phyloP scores from a whole-genome alignment of 2,329 filamentous ascomycete species.

The Elsinoe australis region DNA sequence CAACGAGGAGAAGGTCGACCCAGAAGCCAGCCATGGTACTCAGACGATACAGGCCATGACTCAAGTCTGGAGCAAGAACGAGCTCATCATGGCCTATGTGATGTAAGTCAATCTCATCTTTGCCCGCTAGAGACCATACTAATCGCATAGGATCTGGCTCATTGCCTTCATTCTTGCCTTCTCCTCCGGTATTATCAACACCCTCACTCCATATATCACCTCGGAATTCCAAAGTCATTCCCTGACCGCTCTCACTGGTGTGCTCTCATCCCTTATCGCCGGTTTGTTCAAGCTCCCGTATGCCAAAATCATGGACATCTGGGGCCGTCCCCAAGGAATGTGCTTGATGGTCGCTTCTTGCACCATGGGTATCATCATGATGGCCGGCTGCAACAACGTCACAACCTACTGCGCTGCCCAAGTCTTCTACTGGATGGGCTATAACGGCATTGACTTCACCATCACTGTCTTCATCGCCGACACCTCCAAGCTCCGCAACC shows the following conservation, averaged over 20 bases:
- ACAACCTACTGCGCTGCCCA: conserved; percentile 28
- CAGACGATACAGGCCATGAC: conserved; percentile 36
- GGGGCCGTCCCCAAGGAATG: conserved; percentile 36
- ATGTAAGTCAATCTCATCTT: conserved; percentile 30
- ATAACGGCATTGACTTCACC: conserved; percentile 27
- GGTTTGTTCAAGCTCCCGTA: conserved; percentile 34
- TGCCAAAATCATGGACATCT: conserved; percentile 37
- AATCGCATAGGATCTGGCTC: conserved; percentile 37
- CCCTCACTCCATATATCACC: conserved; percentile 37
- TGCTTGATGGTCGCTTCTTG: conserved; percentile 28
- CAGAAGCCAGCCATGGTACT: conserved; percentile 33
- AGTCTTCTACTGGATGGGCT: conserved; percentile 28
- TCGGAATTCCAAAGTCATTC: conserved; percentile 31
- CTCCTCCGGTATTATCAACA: conserved; percentile 36
- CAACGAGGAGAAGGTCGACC: conserved; percentile 18
- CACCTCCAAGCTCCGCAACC: conserved; percentile 28
- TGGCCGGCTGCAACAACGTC: conserved; percentile 25
- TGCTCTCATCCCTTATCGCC: conserved; percentile 33
- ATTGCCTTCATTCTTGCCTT: conserved; percentile 45
- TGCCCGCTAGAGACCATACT: neutral
- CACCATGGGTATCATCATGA: conserved; percentile 25
- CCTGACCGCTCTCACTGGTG: conserved; percentile 31
- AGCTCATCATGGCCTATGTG: conserved; percentile 33
- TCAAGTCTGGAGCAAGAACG: conserved; percentile 33
- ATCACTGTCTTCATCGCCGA: conserved; percentile 31